Evolutionary conservation across 1,284 basidiomycete genomes (phyloP).

Genomic region (Austroboletus niveus): DNA sequence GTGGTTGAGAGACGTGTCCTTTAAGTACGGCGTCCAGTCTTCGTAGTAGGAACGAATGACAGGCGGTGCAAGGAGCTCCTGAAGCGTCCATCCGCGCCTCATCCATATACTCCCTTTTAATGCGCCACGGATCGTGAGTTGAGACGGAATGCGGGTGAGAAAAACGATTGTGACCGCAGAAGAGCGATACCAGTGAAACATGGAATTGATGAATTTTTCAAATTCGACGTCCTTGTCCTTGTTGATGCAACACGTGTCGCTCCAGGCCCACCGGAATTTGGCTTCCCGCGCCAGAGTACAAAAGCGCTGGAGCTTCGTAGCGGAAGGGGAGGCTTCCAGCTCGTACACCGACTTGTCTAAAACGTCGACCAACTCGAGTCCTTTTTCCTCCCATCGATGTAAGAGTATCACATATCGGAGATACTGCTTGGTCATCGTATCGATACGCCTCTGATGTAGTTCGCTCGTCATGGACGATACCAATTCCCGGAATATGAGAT

Average conservation of each 20-base stretch:
- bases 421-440: slow-evolving; percentile 5
- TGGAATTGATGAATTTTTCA: slow-evolving; percentile 22
- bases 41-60: not conserved
- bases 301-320: slow-evolving; percentile 18
- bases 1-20: slow-evolving; percentile 14
- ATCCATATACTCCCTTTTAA: slow-evolving; percentile 22
- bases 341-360: slow-evolving; percentile 13
- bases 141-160: slow-evolving; percentile 14
- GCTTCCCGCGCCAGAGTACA: slow-evolving; percentile 12
- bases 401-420: slow-evolving; percentile 27
- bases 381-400: slow-evolving; percentile 20
- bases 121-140: slow-evolving; percentile 2
- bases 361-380: slow-evolving; percentile 18
- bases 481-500: slow-evolving; percentile 17
- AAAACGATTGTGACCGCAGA: slow-evolving; percentile 22
- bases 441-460: slow-evolving; percentile 5
- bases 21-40: slow-evolving; percentile 26
- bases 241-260: slow-evolving; percentile 28
- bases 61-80: slow-evolving; percentile 13
- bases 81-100: slow-evolving; percentile 28
- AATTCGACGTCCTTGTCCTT: slow-evolving; percentile 24
- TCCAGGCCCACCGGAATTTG: slow-evolving; percentile 24
- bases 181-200: slow-evolving; percentile 25
- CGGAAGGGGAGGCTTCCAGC: slow-evolving; percentile 6
- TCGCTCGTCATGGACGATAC: slow-evolving; percentile 18